Evolutionary conservation across 2,329 filamentous ascomycete genomes (phyloP), one percentile per base, ranked within the genome.

Genomic region (Trichoderma oligosporum): DNA sequence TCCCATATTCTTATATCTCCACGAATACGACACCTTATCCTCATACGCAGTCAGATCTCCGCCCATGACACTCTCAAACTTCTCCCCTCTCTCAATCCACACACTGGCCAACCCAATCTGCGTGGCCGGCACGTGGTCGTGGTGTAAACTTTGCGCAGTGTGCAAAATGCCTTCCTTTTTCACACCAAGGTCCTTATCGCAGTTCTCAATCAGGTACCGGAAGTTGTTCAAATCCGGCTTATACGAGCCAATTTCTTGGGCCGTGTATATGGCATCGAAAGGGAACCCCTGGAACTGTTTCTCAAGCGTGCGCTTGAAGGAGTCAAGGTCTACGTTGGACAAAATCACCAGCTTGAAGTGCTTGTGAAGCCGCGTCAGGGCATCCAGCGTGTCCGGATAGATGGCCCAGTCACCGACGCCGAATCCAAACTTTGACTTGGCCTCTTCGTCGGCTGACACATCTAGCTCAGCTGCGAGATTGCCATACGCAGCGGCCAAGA

Each of bases 211-310:
- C 70, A 91, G 73, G 65, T 87, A 86, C 56, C 81, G 75, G 62
- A 91, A 91, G 64, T 89, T 90, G 25, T 68, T 68, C 35, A 71
- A 67, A 60, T 81, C 73, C 0, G 88, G 88, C 73, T 91, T 91
- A 69, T 91, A 91, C 6, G 75, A 78, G 1, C 88, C 86, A 53
- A 91, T 82, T 42, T 87, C 81, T 70, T 91, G 76, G 1, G 88
- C 88, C 2, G 86, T 89, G 69, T 87, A 83, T 22, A 88, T 74
- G 11, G 79, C 78, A 63, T 88, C 85, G 64, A 90, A 78, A 7
- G 45, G 47, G 2, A 81, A 76, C 0, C 77, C 79, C 16, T 73
- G 67, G 11, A 89, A 71, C 24, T 69, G 70, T 16, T 61, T 60
- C 53, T 16, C 57, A 12, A 64, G 68, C 59, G 67, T 70, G 25